Evolutionary conservation across 306 rosid species (phyloP).

Genomic region (Crataegus laevigata): DNA sequence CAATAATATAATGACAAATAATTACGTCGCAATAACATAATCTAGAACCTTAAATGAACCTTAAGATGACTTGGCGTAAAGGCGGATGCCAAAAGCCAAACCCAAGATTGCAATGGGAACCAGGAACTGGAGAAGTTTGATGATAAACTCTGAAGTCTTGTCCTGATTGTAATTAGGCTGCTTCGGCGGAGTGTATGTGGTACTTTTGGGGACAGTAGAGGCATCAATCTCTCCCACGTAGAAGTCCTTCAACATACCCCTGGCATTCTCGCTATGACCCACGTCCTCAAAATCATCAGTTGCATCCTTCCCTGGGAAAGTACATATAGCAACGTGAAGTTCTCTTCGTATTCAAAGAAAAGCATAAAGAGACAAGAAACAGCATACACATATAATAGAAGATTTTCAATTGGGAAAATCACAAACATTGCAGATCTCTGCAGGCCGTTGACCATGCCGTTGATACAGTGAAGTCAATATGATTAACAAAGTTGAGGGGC

Average conservation of each 20-base stretch:
- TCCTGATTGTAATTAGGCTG: conserved; percentile 58
- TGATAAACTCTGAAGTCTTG: conserved; percentile 51
- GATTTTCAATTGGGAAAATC: not conserved
- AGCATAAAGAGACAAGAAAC: not conserved
- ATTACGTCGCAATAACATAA: not conserved
- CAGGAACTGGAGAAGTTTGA: conserved; percentile 52
- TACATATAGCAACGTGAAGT: not conserved
- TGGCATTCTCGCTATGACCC: conserved; percentile 50
- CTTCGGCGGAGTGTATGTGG: conserved; percentile 35
- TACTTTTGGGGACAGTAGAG: conserved; percentile 37
- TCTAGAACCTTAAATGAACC: conserved; percentile 16
- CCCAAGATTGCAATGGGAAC: conserved; percentile 54
- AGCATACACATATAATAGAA: not conserved
- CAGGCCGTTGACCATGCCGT: not conserved
- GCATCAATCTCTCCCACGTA: conserved; percentile 41
- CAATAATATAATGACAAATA: not conserved
- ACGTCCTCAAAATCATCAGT: conserved; percentile 61
- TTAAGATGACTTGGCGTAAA: conserved; percentile 40
- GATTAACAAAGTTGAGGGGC: not conserved
- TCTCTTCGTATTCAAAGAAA: not conserved
- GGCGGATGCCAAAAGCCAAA: conserved; percentile 41
- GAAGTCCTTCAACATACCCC: conserved; percentile 43
- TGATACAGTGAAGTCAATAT: not conserved
- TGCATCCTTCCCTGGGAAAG: conserved; percentile 44
- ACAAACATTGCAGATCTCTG: not conserved